Percentiles rank a stretch among this genome's conserved stretches.
phyloP scores from a whole-genome alignment of 257 asterid genomes.

The Plantago elongata region DNA sequence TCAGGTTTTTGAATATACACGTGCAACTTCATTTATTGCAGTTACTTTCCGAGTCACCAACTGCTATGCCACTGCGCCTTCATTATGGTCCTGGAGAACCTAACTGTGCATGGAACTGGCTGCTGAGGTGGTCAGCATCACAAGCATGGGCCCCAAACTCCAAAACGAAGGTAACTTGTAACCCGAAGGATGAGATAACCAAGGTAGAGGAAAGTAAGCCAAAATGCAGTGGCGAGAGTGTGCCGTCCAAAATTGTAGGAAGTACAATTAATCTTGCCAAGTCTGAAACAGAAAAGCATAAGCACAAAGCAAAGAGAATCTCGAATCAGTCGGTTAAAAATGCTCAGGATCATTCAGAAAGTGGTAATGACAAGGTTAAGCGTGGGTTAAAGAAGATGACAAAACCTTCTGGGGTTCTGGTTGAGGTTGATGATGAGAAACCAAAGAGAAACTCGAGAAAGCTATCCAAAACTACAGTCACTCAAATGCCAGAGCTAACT shows the following conservation, averaged over 20 bases:
- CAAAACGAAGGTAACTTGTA: conserved; percentile 18
- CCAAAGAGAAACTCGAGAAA: conserved; percentile 21
- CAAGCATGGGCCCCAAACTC: conserved; percentile 34
- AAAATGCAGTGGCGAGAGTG: conserved; percentile 22
- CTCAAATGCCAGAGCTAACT: conserved; percentile 19
- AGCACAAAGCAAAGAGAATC: conserved; percentile 26
- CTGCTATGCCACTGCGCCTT: conserved; percentile 38
- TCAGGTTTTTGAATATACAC: background rate
- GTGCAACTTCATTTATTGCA: conserved; percentile 22
- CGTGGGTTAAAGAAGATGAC: conserved; percentile 29
- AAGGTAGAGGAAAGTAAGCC: conserved; percentile 25
- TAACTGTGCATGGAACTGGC: conserved; percentile 56
- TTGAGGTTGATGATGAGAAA: conserved; percentile 26
- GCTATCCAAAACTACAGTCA: conserved; percentile 13
- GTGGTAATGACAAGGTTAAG: conserved; percentile 34
- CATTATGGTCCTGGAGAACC: conserved; percentile 43
- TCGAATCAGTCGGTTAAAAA: conserved; percentile 18
- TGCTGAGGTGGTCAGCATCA: conserved; percentile 51
- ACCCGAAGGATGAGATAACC: conserved; percentile 9
- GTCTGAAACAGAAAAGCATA: conserved; percentile 32
- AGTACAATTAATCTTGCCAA: background rate
- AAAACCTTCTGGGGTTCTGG: conserved; percentile 21
- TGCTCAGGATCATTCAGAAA: conserved; percentile 26
- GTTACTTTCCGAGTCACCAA: conserved; percentile 44
- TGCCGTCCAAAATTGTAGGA: conserved; percentile 8